phyloP scores from a whole-genome alignment of 306 rosid genomes.

The Elaeagnus macrophylla region DNA sequence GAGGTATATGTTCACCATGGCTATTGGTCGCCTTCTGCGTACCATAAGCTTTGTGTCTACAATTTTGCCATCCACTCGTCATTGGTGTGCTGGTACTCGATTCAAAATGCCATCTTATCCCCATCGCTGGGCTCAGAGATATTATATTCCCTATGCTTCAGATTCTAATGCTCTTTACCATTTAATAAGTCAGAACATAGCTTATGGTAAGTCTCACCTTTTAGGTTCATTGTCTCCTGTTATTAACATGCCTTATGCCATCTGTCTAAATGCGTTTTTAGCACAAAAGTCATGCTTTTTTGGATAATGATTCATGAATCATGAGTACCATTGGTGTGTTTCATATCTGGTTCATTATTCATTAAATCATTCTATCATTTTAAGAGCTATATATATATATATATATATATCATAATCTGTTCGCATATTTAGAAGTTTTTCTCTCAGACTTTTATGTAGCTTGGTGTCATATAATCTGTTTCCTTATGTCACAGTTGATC shows the following conservation, averaged over 20 bases:
- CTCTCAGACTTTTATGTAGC: no score
- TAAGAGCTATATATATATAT: no score
- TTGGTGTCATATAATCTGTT: no score
- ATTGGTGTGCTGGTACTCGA: constrained; percentile 79
- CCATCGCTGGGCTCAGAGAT: constrained; percentile 85
- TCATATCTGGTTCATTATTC: no score
- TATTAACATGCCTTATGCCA: constrained; percentile 2
- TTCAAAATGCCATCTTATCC: constrained; percentile 59
- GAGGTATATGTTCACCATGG: constrained; percentile 97
- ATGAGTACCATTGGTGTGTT: no score
- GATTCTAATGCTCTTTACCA: constrained; percentile 49
- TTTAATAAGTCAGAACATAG: constrained; percentile 48
- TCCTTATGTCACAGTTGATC: constrained; percentile 46
- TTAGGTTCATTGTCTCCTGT: constrained; percentile 1
- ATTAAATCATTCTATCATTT: no score
- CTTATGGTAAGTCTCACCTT: constrained; percentile 50
- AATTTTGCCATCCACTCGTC: constrained; percentile 81
- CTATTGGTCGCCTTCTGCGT: constrained; percentile 78
- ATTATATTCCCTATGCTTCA: constrained; percentile 72
- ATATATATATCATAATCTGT: no score
- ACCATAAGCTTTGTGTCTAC: constrained; percentile 74
- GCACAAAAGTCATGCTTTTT: no score
- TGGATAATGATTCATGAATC: no score
- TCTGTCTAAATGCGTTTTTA: neutral
- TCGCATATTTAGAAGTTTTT: no score